Percentiles rank a stretch among this genome's conserved stretches.
Conservation (phyloP, 1,284 basidiomycete genomes). For the Papiliotrema nemorosa region DNA sequence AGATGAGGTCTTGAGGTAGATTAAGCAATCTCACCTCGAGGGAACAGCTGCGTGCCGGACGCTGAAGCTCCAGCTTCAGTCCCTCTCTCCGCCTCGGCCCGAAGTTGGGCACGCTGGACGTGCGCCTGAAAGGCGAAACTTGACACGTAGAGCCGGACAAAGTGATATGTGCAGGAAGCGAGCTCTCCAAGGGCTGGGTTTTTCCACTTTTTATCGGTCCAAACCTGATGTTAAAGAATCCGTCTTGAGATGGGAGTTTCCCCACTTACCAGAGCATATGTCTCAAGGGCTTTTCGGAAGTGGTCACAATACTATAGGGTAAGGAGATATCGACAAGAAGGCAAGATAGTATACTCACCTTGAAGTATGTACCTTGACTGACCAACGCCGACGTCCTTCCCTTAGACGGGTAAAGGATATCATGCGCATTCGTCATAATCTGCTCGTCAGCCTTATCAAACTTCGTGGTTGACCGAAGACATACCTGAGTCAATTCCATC, state of each 20-base stretch:
- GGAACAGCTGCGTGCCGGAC: constrained; percentile 5
- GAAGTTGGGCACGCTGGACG: constrained; percentile 44
- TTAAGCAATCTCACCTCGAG: constrained; percentile 1
- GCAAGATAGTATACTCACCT: constrained; percentile 13
- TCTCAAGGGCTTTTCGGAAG: constrained; percentile 16
- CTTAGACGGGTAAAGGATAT: constrained; percentile 49
- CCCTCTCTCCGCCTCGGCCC: constrained; percentile 32
- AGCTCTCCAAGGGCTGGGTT: constrained; percentile 30
- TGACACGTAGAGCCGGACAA: constrained; percentile 50
- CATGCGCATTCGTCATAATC: constrained; percentile 52
- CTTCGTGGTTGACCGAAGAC: not conserved
- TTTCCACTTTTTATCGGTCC: constrained; percentile 27
- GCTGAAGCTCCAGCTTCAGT: not conserved
- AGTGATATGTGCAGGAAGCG: constrained; percentile 46
- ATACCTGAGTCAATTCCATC: constrained; percentile 41
- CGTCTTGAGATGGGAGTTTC: not conserved
- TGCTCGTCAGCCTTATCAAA: constrained; percentile 19
- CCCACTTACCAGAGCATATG: constrained; percentile 12
- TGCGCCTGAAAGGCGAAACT: constrained; percentile 52
- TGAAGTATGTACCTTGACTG: constrained; percentile 49
- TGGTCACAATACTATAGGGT: constrained; percentile 14
- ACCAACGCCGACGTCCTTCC: constrained; percentile 45
- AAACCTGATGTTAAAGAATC: constrained; percentile 9
- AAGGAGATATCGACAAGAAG: constrained; percentile 11
- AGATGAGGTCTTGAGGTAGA: not conserved